These are phyloP conservation scores for Phialophora verrucosa DNA, from an alignment of 2,329 filamentous ascomycete species.

Conservation along the genomic window DNA sequence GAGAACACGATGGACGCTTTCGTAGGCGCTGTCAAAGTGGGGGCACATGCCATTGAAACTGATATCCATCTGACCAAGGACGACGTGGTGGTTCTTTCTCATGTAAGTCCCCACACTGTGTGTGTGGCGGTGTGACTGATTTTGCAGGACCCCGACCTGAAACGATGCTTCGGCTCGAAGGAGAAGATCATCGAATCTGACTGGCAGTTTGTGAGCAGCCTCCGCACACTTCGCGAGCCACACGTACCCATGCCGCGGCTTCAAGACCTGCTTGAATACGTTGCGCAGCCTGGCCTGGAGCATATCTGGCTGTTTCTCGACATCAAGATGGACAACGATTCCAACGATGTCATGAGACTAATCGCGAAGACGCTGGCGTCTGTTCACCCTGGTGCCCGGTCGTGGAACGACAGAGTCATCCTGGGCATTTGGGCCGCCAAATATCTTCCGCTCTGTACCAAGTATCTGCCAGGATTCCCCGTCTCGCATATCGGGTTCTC, in stretches of 20 bases:
- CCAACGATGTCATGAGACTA: slow-evolving; percentile 71
- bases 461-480: slow-evolving; percentile 54
- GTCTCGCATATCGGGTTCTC: slow-evolving; percentile 52
- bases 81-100: slow-evolving; percentile 81
- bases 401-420: slow-evolving; percentile 76
- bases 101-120: slow-evolving; percentile 59
- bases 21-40: slow-evolving; percentile 71
- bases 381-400: slow-evolving; percentile 54
- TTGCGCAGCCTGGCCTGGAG: slow-evolving; percentile 68
- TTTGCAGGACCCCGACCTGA: slow-evolving; percentile 71
- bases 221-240: slow-evolving; percentile 71
- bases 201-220: slow-evolving; percentile 72
- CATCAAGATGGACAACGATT: slow-evolving; percentile 68
- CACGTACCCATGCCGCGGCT: slow-evolving; percentile 75
- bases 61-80: slow-evolving; percentile 85
- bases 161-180: slow-evolving; percentile 80
- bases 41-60: slow-evolving; percentile 83
- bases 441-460: slow-evolving; percentile 68
- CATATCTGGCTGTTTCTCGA: slow-evolving; percentile 83
- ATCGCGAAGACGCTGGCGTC: slow-evolving; percentile 68
- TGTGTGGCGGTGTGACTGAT: not conserved
- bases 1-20: slow-evolving; percentile 89
- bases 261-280: slow-evolving; percentile 72
- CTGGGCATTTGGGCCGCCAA: slow-evolving; percentile 81
- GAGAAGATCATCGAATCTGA: slow-evolving; percentile 75